phyloP scores from a whole-genome alignment of 2,329 filamentous ascomycete species.

The Bretziella fagacearum region DNA sequence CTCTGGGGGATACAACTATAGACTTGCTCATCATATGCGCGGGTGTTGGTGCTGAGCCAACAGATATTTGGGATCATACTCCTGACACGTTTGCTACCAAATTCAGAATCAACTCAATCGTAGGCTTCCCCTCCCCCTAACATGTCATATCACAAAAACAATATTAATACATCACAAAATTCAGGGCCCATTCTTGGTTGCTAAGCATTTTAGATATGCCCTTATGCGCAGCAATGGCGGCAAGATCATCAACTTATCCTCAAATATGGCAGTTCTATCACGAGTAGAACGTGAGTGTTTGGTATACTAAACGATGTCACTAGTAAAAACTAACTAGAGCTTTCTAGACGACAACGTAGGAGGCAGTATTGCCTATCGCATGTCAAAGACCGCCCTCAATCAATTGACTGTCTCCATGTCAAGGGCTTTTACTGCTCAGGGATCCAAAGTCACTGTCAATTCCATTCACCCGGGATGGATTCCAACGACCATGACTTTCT shows the following conservation, averaged over 20 bases:
- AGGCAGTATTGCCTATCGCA: not conserved
- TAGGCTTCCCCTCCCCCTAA: not conserved
- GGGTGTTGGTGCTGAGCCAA: not conserved
- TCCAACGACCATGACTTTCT: not conserved
- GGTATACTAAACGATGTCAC: not conserved
- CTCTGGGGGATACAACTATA: not conserved
- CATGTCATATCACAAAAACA: too few relatives aligned
- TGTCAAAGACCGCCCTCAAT: not conserved
- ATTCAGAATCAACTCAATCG: not conserved
- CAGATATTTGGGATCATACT: not conserved
- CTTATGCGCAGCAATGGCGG: not conserved
- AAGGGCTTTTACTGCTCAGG: not conserved
- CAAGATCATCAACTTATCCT: not conserved
- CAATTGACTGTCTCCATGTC: not conserved
- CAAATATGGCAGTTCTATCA: not conserved
- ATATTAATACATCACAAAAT: too few relatives aligned
- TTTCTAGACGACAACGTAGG: not conserved
- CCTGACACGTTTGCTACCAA: not conserved
- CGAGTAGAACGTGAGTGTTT: not conserved
- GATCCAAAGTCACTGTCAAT: not conserved
- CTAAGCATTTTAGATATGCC: conserved; percentile 1
- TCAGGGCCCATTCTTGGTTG: not conserved
- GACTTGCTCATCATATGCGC: not conserved
- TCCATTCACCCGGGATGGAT: not conserved
- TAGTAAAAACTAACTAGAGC: not conserved